Evolutionary conservation across 2,329 filamentous ascomycete genomes (phyloP).

Genomic region (Phyllosticta paracitricarpa): DNA sequence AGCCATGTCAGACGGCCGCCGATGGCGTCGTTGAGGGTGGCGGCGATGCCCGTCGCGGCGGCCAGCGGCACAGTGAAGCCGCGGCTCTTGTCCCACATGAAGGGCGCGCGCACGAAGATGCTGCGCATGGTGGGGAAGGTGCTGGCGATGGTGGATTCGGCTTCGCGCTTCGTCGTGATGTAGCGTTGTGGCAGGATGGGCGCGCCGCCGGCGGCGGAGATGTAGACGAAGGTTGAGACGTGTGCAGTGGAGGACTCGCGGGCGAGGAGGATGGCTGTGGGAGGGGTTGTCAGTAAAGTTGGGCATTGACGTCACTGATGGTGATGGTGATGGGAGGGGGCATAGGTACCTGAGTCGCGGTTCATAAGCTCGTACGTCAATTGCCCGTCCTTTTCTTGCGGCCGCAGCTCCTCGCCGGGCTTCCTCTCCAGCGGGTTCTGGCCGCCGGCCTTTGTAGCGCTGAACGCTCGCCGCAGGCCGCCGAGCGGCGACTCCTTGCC

Average conservation of each 20-base stretch:
- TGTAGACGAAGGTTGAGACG: conserved; percentile 67
- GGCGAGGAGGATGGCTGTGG: conserved; percentile 64
- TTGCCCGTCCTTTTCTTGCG: conserved; percentile 60
- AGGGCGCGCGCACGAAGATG: conserved; percentile 74
- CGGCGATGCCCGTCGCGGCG: conserved; percentile 62
- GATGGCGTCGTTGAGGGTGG: conserved; percentile 65
- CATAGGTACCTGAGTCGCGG: conserved; percentile 59
- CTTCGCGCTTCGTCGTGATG: conserved; percentile 83
- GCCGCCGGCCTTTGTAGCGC: conserved; percentile 49
- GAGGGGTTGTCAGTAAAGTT: neutral
- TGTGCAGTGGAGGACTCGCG: conserved; percentile 59
- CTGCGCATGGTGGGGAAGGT: conserved; percentile 66
- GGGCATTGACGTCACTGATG: neutral
- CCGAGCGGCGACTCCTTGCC: conserved; percentile 74
- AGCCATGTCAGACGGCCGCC: conserved; percentile 66
- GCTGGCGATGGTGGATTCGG: conserved; percentile 64
- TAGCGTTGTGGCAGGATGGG: conserved; percentile 78
- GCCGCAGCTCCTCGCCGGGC: conserved; percentile 48
- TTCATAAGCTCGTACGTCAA: conserved; percentile 98
- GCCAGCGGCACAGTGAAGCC: conserved; percentile 79
- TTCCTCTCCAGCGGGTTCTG: conserved; percentile 60
- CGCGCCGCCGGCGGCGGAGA: conserved; percentile 79
- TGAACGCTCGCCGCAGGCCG: conserved; percentile 72
- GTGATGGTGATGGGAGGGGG: neutral
- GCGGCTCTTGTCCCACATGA: conserved; percentile 79